Evolutionary conservation across 352 stramenopile species (phyloP), one percentile per base, ranked within the genome.

Genomic region (Elongisporangium anandrum): DNA sequence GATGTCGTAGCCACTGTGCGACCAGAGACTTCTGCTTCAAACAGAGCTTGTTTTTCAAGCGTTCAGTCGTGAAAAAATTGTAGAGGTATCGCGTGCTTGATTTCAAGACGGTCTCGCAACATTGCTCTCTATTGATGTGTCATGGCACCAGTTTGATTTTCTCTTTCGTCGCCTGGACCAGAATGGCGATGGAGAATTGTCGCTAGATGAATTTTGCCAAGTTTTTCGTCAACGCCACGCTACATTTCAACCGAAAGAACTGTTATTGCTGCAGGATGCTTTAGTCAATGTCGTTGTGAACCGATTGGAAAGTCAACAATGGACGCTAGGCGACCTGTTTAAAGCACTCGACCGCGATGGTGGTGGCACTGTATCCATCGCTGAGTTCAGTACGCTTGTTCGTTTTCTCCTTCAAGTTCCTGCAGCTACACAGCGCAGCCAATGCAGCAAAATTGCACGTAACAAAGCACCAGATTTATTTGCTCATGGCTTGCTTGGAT

Each of bases 61-160:
- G 2, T 73, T 85, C 38, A 39, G 17, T 55, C 63, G 0, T 59
- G 60, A 17, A 66, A 59, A 2, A 64, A 65, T 17, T 52, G 41
- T 0, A 38, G 53, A 0, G 69, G 68, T 85, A 24, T 82, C 72
- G 15, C 60, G 75, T 15, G 56, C 75, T 10, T 75, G 66, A n/a
- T 77, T 85, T 39, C 69, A 85, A 50, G 70, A 73, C 49, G 71
- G 67, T 4, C 41, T 85, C 9, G 50, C 26, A 0, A 55, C 60
- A 8, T 22, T 85, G 22, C 57, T 85, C 4, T 58, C 51, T 23
- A 74, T 85, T 22, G 59, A 77, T 4, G 65, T 81, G 10, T 79
- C 75, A 17, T 82, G 72, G 73, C 73, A 82, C 45, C 70, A 80
- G 26, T 85, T 85, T 23, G 75, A 82, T 26, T 45, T 81, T 48